These are phyloP conservation scores for Evernia prunastri DNA, from an alignment of 495 filamentous ascomycete genomes.

Conservation along the genomic window DNA sequence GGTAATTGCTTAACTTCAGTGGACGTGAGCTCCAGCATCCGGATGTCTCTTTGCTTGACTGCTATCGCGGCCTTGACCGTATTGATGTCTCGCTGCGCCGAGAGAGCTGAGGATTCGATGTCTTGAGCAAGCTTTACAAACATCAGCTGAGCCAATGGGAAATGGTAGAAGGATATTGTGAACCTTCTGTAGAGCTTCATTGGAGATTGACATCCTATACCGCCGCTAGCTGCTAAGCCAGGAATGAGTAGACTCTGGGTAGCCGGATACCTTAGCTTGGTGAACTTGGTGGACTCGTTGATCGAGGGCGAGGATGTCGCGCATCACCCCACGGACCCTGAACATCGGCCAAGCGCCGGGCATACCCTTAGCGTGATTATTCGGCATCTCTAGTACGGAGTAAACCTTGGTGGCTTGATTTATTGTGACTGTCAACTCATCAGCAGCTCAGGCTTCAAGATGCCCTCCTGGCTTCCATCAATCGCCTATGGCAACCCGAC, in stretches of 20 bases:
- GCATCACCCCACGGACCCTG: neutral
- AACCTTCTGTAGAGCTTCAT: constrained; percentile 93
- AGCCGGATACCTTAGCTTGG: neutral
- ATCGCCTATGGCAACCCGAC: constrained; percentile 61
- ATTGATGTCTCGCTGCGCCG: constrained; percentile 85
- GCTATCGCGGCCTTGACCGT: constrained; percentile 81
- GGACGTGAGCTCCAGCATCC: constrained; percentile 80
- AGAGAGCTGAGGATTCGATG: constrained; percentile 81
- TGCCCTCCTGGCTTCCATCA: constrained; percentile 39
- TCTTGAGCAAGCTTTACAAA: constrained; percentile 73
- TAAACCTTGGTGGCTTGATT: neutral
- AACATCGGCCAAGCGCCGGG: neutral
- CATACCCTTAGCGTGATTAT: neutral
- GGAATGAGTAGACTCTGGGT: neutral
- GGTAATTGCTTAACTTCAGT: constrained; percentile 74
- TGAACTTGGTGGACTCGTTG: neutral
- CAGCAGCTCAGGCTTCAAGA: constrained; percentile 12
- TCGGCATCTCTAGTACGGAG: neutral
- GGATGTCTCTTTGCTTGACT: constrained; percentile 78
- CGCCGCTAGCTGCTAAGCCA: neutral
- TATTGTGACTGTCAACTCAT: neutral
- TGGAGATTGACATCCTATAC: constrained; percentile 78
- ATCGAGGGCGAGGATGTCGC: neutral
- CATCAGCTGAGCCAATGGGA: constrained; percentile 8
- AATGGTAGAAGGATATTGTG: neutral